phyloP scores from a whole-genome alignment of 345 rosid species.

The Citrus mangshanensis region DNA sequence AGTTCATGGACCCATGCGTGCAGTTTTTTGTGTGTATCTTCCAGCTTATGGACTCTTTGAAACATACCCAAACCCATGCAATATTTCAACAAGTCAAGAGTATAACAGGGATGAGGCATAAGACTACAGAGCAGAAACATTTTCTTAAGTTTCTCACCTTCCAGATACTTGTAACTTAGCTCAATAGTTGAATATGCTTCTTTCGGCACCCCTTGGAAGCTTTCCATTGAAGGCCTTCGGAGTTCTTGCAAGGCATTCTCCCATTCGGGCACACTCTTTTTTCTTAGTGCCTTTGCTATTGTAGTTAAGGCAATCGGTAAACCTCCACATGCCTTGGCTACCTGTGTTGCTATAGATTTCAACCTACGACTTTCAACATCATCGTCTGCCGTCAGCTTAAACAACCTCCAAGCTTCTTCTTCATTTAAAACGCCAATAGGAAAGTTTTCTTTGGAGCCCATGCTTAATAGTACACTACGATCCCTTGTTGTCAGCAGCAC shows the following conservation, averaged over 20 bases:
- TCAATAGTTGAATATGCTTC: background rate
- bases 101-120: background rate
- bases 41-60: background rate
- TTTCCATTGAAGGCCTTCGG: background rate
- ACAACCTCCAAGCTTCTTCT: background rate
- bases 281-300: constrained; percentile 18
- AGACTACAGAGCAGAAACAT: background rate
- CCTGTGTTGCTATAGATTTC: constrained; percentile 2
- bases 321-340: constrained; percentile 23
- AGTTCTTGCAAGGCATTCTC: background rate
- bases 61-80: constrained; percentile 16
- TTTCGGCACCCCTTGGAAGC: background rate
- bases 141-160: no score
- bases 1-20: background rate
- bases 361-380: background rate
- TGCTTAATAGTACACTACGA: background rate
- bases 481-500: background rate
- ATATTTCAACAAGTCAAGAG: constrained; percentile 1
- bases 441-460: background rate
- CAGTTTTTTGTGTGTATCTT: constrained; percentile 4
- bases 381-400: background rate
- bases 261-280: background rate
- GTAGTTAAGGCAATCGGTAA: constrained; percentile 27
- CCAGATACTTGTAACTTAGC: no score
- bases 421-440: background rate